Conservation (phyloP, 164 flowering plant genomes). For the Umbellularia californica region DNA sequence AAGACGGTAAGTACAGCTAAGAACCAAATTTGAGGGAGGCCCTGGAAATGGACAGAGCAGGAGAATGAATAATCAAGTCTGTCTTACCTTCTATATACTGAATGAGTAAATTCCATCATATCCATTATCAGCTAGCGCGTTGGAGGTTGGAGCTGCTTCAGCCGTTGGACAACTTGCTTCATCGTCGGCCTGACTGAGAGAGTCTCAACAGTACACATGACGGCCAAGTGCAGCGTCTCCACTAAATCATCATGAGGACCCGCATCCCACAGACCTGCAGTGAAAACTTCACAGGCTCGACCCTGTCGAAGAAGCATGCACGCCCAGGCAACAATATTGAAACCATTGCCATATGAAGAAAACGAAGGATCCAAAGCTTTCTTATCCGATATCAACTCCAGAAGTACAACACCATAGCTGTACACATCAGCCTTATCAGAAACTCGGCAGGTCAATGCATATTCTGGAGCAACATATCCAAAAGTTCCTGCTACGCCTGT, state of each 20-base stretch:
- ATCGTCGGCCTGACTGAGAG: slow-evolving; percentile 81
- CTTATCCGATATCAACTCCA: slow-evolving; percentile 85
- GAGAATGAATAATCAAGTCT: not conserved
- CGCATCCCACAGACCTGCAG: slow-evolving; percentile 77
- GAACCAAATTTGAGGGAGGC: not conserved
- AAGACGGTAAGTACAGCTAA: not conserved
- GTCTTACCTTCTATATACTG: not conserved
- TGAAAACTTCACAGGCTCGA: slow-evolving; percentile 76
- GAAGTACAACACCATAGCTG: slow-evolving; percentile 85
- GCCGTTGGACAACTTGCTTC: slow-evolving; percentile 80
- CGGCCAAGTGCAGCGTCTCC: slow-evolving; percentile 74
- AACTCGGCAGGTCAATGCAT: slow-evolving; percentile 94
- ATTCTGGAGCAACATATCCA: slow-evolving; percentile 93
- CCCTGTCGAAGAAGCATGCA: slow-evolving; percentile 84
- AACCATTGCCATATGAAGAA: slow-evolving; percentile 80
- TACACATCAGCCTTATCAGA: slow-evolving; percentile 94
- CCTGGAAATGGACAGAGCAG: not conserved
- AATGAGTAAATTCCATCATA: slow-evolving; percentile 28
- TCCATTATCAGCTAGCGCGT: slow-evolving; percentile 36
- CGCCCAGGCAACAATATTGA: slow-evolving; percentile 90
- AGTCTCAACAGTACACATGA: slow-evolving; percentile 81
- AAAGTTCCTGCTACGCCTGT: slow-evolving; percentile 95
- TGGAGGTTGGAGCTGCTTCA: slow-evolving; percentile 79
- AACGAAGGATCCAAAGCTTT: slow-evolving; percentile 89
- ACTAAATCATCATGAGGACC: slow-evolving; percentile 86